A percentile compares a stretch with the other conserved stretches of the same genome.
Conservation (phyloP, 2,329 filamentous ascomycete genomes). For the Mycosphaerella sp. region DNA sequence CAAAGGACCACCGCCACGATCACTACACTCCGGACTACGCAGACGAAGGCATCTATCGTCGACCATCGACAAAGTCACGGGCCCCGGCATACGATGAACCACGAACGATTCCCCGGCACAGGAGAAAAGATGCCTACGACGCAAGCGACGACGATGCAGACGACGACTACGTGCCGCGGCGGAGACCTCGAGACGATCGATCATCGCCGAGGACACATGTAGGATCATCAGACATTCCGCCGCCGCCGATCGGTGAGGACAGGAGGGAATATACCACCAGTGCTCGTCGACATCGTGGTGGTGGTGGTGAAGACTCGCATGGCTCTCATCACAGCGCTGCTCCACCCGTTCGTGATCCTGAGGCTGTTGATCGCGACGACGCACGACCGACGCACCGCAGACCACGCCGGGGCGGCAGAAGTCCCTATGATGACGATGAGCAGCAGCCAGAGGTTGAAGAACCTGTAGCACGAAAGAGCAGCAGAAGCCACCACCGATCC, state of each 20-base stretch:
- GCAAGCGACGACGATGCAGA: slow-evolving; percentile 23
- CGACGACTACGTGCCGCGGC: slow-evolving; percentile 19
- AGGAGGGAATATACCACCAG: slow-evolving; percentile 11
- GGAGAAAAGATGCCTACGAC: slow-evolving; percentile 24
- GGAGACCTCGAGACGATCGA: slow-evolving; percentile 12
- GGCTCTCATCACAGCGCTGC: slow-evolving; percentile 12
- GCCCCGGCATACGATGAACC: slow-evolving; percentile 14
- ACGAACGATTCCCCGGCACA: slow-evolving; percentile 8
- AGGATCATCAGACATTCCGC: slow-evolving; percentile 17
- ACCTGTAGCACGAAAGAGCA: slow-evolving; percentile 8
- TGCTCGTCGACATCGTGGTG: slow-evolving; percentile 6
- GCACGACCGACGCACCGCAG: background rate
- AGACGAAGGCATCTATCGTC: slow-evolving; percentile 17
- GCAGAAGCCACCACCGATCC: background rate
- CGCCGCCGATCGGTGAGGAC: slow-evolving; percentile 23
- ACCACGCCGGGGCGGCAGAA: slow-evolving; percentile 9
- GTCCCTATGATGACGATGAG: slow-evolving; percentile 8
- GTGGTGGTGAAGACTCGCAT: background rate
- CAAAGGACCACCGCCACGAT: slow-evolving; percentile 14
- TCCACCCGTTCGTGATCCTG: slow-evolving; percentile 8
- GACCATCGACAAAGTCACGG: slow-evolving; percentile 15
- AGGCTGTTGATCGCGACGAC: slow-evolving; percentile 5
- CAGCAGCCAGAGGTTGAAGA: slow-evolving; percentile 4
- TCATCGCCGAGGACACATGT: slow-evolving; percentile 9
- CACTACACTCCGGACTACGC: slow-evolving; percentile 17